Evolutionary conservation across 805 yeast genomes (phyloP).

Genomic region (Saturnispora serradocipensis): DNA sequence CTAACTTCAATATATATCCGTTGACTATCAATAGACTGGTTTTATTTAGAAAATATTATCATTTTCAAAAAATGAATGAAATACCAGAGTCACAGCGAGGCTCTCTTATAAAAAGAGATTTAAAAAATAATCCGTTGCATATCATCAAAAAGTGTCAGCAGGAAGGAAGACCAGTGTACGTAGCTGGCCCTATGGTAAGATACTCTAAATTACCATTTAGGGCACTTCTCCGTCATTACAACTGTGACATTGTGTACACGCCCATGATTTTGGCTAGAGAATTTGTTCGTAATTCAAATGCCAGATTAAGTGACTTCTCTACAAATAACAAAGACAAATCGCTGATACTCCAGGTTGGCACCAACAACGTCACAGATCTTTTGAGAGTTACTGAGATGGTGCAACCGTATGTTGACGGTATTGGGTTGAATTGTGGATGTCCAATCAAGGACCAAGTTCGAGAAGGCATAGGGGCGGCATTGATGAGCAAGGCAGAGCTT

Average conservation of each 20-base stretch:
- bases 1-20: neutral
- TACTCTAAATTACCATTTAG: slow-evolving; percentile 92
- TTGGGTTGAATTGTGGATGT: slow-evolving; percentile 95
- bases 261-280: slow-evolving; percentile 97
- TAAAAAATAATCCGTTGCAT: slow-evolving; percentile 43
- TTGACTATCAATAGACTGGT: neutral
- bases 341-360: slow-evolving; percentile 84
- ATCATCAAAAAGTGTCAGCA: slow-evolving; percentile 39
- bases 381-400: slow-evolving; percentile 79
- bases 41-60: neutral
- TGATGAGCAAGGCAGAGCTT: slow-evolving; percentile 73
- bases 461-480: slow-evolving; percentile 95
- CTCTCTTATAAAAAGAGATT: slow-evolving; percentile 24
- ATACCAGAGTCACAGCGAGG: neutral
- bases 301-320: slow-evolving; percentile 76
- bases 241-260: slow-evolving; percentile 77
- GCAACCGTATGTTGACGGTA: slow-evolving; percentile 85
- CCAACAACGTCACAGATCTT: slow-evolving; percentile 74
- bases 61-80: neutral
- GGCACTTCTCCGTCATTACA: slow-evolving; percentile 62
- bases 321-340: slow-evolving; percentile 65
- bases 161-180: slow-evolving; percentile 47
- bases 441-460: slow-evolving; percentile 92
- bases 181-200: slow-evolving; percentile 95
- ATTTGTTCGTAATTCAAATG: slow-evolving; percentile 75